Conservation (phyloP, 352 stramenopile genomes). For the Phytophthora capsici region DNA sequence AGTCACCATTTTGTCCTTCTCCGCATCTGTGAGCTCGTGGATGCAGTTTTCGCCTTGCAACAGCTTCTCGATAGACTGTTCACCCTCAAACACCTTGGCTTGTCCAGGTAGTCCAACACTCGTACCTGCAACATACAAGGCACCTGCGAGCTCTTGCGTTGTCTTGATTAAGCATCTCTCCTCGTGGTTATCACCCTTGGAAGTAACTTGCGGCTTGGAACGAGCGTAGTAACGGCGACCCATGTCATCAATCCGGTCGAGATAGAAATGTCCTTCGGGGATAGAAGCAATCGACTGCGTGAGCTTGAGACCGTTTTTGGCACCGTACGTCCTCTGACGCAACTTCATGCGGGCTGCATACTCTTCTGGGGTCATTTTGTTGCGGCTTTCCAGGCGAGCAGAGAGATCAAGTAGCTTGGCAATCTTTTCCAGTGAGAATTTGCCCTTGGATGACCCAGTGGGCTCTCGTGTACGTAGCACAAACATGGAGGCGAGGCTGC, state of each 20-base stretch:
- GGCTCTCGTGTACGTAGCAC: slow-evolving; percentile 23
- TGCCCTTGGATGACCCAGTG: slow-evolving; percentile 27
- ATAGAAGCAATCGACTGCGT: slow-evolving; percentile 71
- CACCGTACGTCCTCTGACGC: slow-evolving; percentile 82
- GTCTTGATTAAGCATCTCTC: slow-evolving; percentile 39
- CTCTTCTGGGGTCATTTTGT: slow-evolving; percentile 88
- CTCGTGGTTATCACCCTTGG: slow-evolving; percentile 15
- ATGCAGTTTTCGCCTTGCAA: slow-evolving; percentile 93
- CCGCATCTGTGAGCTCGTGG: slow-evolving; percentile 60
- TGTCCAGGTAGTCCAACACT: slow-evolving; percentile 91
- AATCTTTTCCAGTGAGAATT: slow-evolving; percentile 93
- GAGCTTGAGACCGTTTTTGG: slow-evolving; percentile 59
- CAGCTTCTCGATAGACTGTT: slow-evolving; percentile 88
- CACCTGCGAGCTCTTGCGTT: slow-evolving; percentile 57
- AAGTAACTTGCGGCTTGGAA: slow-evolving; percentile 8
- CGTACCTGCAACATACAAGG: slow-evolving; percentile 91
- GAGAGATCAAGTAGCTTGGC: slow-evolving; percentile 81
- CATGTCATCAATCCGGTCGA: slow-evolving; percentile 91
- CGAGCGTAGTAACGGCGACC: slow-evolving; percentile 89
- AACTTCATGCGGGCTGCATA: slow-evolving; percentile 93
- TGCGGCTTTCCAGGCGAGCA: slow-evolving; percentile 80
- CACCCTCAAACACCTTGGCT: slow-evolving; percentile 66
- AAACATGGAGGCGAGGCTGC: slow-evolving; percentile 97
- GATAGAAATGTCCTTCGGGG: slow-evolving; percentile 90
- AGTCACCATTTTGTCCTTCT: slow-evolving; percentile 89